These are phyloP conservation scores for Colletotrichum sp. DNA, from an alignment of 2,329 filamentous ascomycete genomes.

Conservation along the genomic window DNA sequence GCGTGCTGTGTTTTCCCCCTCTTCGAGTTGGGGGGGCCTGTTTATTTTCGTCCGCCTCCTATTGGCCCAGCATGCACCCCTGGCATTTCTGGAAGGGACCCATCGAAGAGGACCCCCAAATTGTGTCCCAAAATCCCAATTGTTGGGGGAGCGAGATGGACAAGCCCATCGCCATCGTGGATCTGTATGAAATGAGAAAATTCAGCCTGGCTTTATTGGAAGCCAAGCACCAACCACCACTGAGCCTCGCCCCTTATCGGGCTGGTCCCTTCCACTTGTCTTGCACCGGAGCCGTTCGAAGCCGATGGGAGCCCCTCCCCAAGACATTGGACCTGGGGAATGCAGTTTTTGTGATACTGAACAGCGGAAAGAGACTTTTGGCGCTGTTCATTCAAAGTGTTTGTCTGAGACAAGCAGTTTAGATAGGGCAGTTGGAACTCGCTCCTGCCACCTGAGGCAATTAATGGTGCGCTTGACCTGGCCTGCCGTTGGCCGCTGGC, in stretches of 20 bases:
- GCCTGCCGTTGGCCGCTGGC: neutral
- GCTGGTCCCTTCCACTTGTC: neutral
- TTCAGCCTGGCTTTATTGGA: neutral
- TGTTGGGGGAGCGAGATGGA: constrained; percentile 15
- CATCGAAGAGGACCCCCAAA: constrained; percentile 18
- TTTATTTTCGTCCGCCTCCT: neutral
- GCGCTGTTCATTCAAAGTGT: neutral
- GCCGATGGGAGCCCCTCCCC: neutral
- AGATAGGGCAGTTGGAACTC: constrained; percentile 2
- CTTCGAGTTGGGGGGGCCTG: constrained; percentile 2
- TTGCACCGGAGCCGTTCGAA: neutral
- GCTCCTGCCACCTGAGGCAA: neutral
- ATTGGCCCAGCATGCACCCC: constrained; percentile 5
- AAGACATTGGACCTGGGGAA: neutral
- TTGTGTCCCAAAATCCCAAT: constrained; percentile 14
- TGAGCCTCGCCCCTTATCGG: neutral
- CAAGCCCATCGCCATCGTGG: constrained; percentile 5
- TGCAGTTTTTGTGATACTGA: neutral
- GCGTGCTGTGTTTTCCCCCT: neutral
- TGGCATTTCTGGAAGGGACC: constrained; percentile 20
- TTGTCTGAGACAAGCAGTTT: constrained; percentile 6
- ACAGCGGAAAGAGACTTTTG: neutral
- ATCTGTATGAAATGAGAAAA: neutral
- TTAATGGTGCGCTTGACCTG: neutral
- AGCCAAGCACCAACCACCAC: neutral